A percentile compares a stretch with the other conserved stretches of the same genome.
Evolutionary conservation across 257 asterid species (phyloP).

Genomic region (Cordia subcordata): DNA sequence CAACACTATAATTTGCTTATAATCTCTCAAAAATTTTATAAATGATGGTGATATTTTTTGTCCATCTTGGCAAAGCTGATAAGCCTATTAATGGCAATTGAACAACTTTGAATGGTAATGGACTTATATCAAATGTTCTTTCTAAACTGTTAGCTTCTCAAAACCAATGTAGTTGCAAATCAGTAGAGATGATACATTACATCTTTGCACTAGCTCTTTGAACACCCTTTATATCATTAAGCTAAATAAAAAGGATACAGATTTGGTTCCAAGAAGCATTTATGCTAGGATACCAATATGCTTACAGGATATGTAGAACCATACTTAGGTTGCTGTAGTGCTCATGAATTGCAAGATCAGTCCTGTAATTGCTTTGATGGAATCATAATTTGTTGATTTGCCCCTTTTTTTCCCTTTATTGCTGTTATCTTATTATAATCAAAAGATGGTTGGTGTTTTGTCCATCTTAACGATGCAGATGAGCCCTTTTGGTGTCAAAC

Average conservation of each 20-base stretch:
- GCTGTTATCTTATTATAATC: no score
- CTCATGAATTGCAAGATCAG: no score
- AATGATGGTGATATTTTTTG: conserved; percentile 3
- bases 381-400: no score
- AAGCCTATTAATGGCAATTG: conserved; percentile 26
- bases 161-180: conserved; percentile 39
- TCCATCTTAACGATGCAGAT: no score
- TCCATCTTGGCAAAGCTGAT: conserved; percentile 62
- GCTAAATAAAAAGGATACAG: not conserved
- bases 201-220: not conserved
- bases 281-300: not conserved
- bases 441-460: no score
- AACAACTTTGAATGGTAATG: conserved; percentile 64
- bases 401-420: no score
- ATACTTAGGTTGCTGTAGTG: no score
- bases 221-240: not conserved
- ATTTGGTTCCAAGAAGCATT: not conserved
- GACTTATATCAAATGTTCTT: conserved; percentile 36
- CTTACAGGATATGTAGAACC: no score
- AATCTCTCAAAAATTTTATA: no score
- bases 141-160: conserved; percentile 41
- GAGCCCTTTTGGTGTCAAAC: no score
- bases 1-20: no score
- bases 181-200: conserved; percentile 31
- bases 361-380: no score